These are phyloP conservation scores for Nicotiana benthamiana DNA, from an alignment of 257 asterid species.

Conservation along the genomic window DNA sequence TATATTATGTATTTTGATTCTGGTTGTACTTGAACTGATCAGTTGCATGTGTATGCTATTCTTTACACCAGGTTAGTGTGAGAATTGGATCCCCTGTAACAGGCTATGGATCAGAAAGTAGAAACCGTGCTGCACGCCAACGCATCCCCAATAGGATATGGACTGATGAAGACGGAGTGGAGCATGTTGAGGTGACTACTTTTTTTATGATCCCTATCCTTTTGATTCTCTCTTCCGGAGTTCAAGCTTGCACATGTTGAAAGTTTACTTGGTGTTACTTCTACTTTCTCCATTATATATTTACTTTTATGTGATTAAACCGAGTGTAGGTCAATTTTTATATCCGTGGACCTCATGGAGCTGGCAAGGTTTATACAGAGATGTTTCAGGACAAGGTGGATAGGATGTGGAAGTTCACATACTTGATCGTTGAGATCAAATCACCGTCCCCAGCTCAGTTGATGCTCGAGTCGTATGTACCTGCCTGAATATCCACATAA, in stretches of 20 bases:
- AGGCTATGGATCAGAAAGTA: constrained; percentile 86
- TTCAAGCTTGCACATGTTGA: neutral
- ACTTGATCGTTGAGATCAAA: constrained; percentile 64
- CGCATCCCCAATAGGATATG: constrained; percentile 68
- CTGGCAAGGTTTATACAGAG: constrained; percentile 74
- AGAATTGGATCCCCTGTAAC: constrained; percentile 84
- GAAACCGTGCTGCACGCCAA: constrained; percentile 96
- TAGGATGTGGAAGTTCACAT: constrained; percentile 84
- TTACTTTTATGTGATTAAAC: neutral
- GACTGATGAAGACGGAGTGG: constrained; percentile 85
- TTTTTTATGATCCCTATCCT: neutral
- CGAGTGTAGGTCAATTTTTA: constrained; percentile 68
- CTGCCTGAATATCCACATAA: constrained; percentile 37
- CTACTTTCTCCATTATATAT: neutral
- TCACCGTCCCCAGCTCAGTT: constrained; percentile 70
- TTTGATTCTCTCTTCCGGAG: neutral
- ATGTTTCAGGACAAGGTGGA: constrained; percentile 87
- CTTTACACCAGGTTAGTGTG: constrained; percentile 54
- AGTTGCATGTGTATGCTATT: neutral
- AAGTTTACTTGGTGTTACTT: neutral
- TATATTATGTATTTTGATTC: neutral
- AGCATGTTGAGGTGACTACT: constrained; percentile 59
- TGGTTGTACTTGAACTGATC: neutral
- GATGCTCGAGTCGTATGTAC: constrained; percentile 92
- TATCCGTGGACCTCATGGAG: constrained; percentile 87